Base-by-base conservation (phyloP, 2,329 filamentous ascomycete species). In the Geosmithia morbida region DNA sequence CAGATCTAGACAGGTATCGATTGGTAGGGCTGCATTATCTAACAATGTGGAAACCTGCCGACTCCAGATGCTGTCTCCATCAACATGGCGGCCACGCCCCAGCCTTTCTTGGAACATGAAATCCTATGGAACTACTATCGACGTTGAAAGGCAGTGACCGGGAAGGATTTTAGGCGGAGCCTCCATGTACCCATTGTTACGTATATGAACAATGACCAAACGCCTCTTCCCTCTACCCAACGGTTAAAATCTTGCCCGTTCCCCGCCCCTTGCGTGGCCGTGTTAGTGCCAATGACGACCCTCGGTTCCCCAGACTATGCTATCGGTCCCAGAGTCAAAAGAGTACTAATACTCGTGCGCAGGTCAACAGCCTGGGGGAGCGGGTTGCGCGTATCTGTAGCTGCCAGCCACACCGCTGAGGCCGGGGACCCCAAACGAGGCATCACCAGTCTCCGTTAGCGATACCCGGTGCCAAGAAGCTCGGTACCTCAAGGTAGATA, bases 81-180 rank as follows among this genome's bases (percentile, higher is more conserved):
- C 49, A 56, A 61, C 45, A 58, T 56, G 16, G 48, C 52, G 7
- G 52, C 55, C 10, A 54, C 57, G 17, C 49, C 59, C 8, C 62
- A 66, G 48, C 63, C 63, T 4, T 65, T 66, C 41, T 52, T 66
- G 7, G 57, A 66, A 40, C 60, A 60, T 10, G 51, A 54, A 18
- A 51, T 51, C 3, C 39, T 59, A n/a, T n/a, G 49, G 54, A 16
- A 11, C 33, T 11, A n/a, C n/a, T 37, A 37, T 37, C 33, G 14
- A 37, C 33, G 33, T 5, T 37, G 33, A 37, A 3, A 37, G 6
- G 33, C 22, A 8, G 22, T 4, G 22, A 26, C 8, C 22, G 22
- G 22, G 22, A 26, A 26, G 22, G 22, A 26, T 26, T 8, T 26
- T 26, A 26, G 22, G 8, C 22, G 22, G 8, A 26, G 4, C 22